Base-by-base conservation (phyloP, 192 early-diverging fungal species). In the Entomortierella chlamydospora region DNA sequence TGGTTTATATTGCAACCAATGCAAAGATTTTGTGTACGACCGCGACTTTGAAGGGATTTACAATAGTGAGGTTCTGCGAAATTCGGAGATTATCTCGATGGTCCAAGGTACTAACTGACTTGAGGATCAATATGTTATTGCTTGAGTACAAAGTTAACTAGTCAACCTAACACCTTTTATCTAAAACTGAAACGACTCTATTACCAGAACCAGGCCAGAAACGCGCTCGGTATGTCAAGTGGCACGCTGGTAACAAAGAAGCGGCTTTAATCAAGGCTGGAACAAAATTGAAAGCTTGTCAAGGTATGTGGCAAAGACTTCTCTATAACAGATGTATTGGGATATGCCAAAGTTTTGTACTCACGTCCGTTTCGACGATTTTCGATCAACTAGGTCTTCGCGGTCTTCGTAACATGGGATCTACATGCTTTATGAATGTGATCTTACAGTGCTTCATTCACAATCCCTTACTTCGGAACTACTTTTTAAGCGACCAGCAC, bases 401-500 rank as follows among this genome's bases (percentile, higher is more conserved):
- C n/a, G 97, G 97, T 20, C 81, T 97, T 57, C 81, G 87, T 34
- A 99, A 99, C 64, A 89, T 99, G 85, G 97, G 97, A 18, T 91
- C 93, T 0, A 99, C 97, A 1, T 99, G 97, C 73, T 99, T 95
- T 68, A 96, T 99, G 89, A 96, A 95, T 78, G 94, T 93, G 6
- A 91, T 99, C 26, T 83, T 99, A 45, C 97, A 99, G 78, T 89
- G 92, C 22, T 87, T 99, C 61, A 83, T 94, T 20, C 96, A 98
- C 76, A 99, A 99, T 73, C 97, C 97, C 26, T 64, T 97, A 20
- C 74, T 99, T 51, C 90, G 91, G 68, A 91, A 88, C 7, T 94
- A 96, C 83, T 97, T 99, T 72, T 83, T 99, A n/a, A 92, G 91
- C 68, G 97, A 98, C 78, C 89, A 87, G 47, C 97, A 99, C 67